Evolutionary conservation across 129 eudicot species (phyloP).

Genomic region (Arctium lappa): DNA sequence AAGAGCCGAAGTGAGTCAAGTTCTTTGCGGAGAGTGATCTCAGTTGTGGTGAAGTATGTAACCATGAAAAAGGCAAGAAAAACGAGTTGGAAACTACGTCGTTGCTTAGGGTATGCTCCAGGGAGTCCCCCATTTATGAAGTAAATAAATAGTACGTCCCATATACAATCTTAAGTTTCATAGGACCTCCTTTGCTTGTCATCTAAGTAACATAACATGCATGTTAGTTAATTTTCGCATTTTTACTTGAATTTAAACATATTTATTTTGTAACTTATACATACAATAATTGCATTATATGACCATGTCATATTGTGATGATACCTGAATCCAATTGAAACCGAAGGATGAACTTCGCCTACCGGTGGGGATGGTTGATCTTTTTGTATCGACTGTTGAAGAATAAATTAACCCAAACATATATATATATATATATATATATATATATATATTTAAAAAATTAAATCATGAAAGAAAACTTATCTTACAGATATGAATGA

Average conservation of each 20-base stretch:
- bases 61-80: slow-evolving; percentile 45
- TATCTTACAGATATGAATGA: no score
- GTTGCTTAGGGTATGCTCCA: slow-evolving; percentile 46
- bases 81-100: slow-evolving; percentile 28
- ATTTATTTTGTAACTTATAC: not conserved
- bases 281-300: no score
- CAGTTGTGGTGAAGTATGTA: slow-evolving; percentile 44
- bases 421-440: no score
- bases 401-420: no score
- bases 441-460: no score
- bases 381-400: not conserved
- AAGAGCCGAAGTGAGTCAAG: slow-evolving; percentile 25
- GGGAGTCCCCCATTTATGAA: slow-evolving; percentile 35
- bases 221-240: not conserved
- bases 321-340: no score
- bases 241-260: not conserved
- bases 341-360: no score
- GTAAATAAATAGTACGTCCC: slow-evolving; percentile 11
- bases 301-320: no score
- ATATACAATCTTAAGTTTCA: not conserved
- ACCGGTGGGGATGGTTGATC: not conserved
- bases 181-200: slow-evolving; percentile 16
- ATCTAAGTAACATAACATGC: slow-evolving; percentile 11
- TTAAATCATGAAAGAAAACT: no score
- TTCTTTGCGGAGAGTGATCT: slow-evolving; percentile 39